Evolutionary conservation across 768 basidiomycete species (phyloP).

Genomic region (Coprinellus micaceus): DNA sequence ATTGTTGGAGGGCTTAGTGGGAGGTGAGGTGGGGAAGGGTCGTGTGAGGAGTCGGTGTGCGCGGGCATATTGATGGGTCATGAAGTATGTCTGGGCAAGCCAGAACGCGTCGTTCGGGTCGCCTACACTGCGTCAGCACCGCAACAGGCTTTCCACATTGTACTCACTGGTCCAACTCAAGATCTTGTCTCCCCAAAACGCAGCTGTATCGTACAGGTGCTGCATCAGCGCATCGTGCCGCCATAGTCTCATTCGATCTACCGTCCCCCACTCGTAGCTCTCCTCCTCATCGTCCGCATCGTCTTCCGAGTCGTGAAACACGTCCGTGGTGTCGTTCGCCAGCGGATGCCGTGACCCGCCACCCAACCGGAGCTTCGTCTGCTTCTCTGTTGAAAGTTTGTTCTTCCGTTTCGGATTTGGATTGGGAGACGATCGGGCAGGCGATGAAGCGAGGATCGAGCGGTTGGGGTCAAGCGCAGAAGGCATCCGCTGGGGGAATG

Average conservation of each 20-base stretch:
- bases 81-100: slow-evolving; percentile 97
- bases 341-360: slow-evolving; percentile 57
- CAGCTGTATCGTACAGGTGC: slow-evolving; percentile 94
- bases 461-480: slow-evolving; percentile 75
- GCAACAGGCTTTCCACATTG: too few species aligned
- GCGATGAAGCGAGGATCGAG: slow-evolving; percentile 72
- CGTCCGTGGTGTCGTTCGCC: slow-evolving; percentile 72
- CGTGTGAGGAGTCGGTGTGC: slow-evolving; percentile 88
- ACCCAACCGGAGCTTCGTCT: slow-evolving; percentile 10
- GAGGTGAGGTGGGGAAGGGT: slow-evolving; percentile 64
- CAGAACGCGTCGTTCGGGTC: slow-evolving; percentile 99
- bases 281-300: slow-evolving; percentile 52
- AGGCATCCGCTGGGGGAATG: slow-evolving; percentile 50
- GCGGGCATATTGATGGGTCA: slow-evolving; percentile 91
- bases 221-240: slow-evolving; percentile 98
- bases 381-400: slow-evolving; percentile 43
- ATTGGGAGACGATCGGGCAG: slow-evolving; percentile 63
- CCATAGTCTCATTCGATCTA: slow-evolving; percentile 96
- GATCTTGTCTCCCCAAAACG: slow-evolving; percentile 98
- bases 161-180: slow-evolving; percentile 89
- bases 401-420: slow-evolving; percentile 46
- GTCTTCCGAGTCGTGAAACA: slow-evolving; percentile 67
- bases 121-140: slow-evolving; percentile 41
- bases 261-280: slow-evolving; percentile 75
- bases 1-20: slow-evolving; percentile 34